Evolutionary conservation across 805 yeast species (phyloP).

Genomic region (Spathaspora girioi): DNA sequence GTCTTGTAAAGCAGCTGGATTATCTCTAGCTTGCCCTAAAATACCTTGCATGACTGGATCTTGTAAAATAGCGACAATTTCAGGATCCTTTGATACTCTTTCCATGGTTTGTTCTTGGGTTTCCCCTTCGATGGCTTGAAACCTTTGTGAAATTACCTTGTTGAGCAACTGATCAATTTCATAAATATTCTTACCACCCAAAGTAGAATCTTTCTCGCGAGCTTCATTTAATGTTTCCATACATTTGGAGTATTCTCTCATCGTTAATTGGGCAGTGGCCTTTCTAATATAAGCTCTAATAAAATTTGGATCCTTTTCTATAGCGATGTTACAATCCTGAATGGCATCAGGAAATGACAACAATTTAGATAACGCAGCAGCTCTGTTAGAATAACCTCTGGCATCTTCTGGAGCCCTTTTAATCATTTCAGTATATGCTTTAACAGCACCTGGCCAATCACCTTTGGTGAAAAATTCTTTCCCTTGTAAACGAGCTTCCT

Average conservation of each 20-base stretch:
- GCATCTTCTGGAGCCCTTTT: constrained; percentile 97
- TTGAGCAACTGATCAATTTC: constrained; percentile 82
- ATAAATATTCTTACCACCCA: constrained; percentile 54
- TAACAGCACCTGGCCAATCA: constrained; percentile 96
- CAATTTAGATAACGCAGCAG: constrained; percentile 91
- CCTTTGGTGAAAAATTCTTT: constrained; percentile 83
- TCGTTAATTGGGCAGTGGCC: constrained; percentile 89
- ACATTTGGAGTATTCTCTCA: constrained; percentile 80
- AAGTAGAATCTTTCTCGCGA: constrained; percentile 65
- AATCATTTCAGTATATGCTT: constrained; percentile 91
- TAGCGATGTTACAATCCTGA: constrained; percentile 86
- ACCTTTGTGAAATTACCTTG: constrained; percentile 77
- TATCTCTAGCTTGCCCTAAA: constrained; percentile 86
- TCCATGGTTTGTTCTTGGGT: constrained; percentile 93
- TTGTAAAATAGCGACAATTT: constrained; percentile 79
- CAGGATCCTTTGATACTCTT: constrained; percentile 91
- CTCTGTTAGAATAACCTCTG: constrained; percentile 96
- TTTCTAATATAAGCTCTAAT: constrained; percentile 95
- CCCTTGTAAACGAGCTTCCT: constrained; percentile 91
- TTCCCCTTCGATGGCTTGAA: constrained; percentile 80
- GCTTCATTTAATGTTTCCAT: constrained; percentile 80
- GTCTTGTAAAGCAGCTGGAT: constrained; percentile 95
- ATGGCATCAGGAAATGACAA: constrained; percentile 98
- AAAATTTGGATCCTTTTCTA: constrained; percentile 81
- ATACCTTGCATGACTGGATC: constrained; percentile 97